phyloP scores from a whole-genome alignment of 805 yeast genomes.

The Ogataea dorogensis region DNA sequence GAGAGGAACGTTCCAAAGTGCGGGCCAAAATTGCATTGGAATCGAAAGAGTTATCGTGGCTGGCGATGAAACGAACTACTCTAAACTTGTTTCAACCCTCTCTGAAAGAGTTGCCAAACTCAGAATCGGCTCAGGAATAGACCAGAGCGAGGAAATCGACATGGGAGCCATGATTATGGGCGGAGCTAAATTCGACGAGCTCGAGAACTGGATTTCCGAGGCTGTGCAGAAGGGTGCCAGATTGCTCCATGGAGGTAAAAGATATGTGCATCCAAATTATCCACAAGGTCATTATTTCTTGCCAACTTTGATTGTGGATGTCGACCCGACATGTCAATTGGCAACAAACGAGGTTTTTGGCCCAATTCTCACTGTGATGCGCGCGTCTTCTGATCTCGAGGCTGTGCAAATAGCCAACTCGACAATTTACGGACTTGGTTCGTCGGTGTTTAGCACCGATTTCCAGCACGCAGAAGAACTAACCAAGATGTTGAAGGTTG shows the following conservation, averaged over 20 bases:
- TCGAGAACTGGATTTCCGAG: slow-evolving; percentile 66
- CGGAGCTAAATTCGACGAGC: slow-evolving; percentile 63
- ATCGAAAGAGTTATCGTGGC: slow-evolving; percentile 90
- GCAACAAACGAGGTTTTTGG: slow-evolving; percentile 94
- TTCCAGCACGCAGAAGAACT: slow-evolving; percentile 57
- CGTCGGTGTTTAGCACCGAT: slow-evolving; percentile 78
- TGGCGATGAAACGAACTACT: slow-evolving; percentile 58
- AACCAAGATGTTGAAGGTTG: slow-evolving; percentile 66
- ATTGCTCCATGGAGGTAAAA: slow-evolving; percentile 76
- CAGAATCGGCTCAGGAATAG: slow-evolving; percentile 87
- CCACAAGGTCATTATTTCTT: slow-evolving; percentile 93
- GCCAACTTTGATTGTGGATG: slow-evolving; percentile 87
- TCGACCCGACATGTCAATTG: slow-evolving; percentile 69
- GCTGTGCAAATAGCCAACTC: slow-evolving; percentile 79
- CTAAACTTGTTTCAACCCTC: slow-evolving; percentile 55
- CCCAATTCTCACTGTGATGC: slow-evolving; percentile 79
- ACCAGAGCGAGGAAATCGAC: slow-evolving; percentile 85
- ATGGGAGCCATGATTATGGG: slow-evolving; percentile 92
- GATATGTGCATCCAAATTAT: slow-evolving; percentile 82
- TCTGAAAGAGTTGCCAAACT: slow-evolving; percentile 55
- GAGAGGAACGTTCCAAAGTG: slow-evolving; percentile 95
- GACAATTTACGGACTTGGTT: slow-evolving; percentile 88
- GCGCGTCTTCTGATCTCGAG: slow-evolving; percentile 61
- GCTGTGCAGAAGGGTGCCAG: slow-evolving; percentile 84
- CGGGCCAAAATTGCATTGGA: slow-evolving; percentile 98